A percentile compares a stretch with the other conserved stretches of the same genome.
Evolutionary conservation across 1,139 yeast species (phyloP).

Genomic region (Martiniozyma asiatica): DNA sequence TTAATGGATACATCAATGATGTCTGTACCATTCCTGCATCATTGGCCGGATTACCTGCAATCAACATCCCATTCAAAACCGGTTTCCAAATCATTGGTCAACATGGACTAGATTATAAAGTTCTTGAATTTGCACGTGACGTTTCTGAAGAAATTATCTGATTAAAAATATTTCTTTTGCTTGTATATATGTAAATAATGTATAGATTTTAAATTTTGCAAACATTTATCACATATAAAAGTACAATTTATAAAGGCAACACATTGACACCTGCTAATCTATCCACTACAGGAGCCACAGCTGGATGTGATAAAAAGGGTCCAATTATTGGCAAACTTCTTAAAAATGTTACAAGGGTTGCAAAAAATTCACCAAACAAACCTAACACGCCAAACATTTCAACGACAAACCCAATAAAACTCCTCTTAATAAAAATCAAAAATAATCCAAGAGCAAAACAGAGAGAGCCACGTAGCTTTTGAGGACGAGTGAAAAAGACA

Average conservation of each 20-base stretch:
- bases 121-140: conserved; percentile 29
- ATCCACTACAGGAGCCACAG: conserved; percentile 67
- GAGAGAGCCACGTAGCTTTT: conserved; percentile 74
- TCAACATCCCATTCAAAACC: conserved; percentile 51
- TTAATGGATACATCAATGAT: conserved; percentile 67
- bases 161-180: background rate
- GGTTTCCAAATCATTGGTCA: conserved; percentile 81
- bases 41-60: conserved; percentile 81
- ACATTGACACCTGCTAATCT: conserved; percentile 52
- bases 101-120: conserved; percentile 63
- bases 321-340: conserved; percentile 85
- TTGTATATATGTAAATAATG: too few species aligned
- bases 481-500: conserved; percentile 76
- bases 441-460: conserved; percentile 68
- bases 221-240: background rate
- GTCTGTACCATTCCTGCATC: conserved; percentile 84
- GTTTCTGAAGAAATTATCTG: conserved; percentile 6
- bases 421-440: conserved; percentile 60
- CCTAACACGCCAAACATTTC: conserved; percentile 85
- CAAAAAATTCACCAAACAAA: conserved; percentile 49
- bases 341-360: conserved; percentile 80
- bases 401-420: conserved; percentile 74
- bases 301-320: conserved; percentile 70
- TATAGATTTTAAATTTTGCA: too few species aligned
- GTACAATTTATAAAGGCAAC: conserved; percentile 38